phyloP scores from a whole-genome alignment of 2,329 filamentous ascomycete species.

The Xylariaceae sp. region DNA sequence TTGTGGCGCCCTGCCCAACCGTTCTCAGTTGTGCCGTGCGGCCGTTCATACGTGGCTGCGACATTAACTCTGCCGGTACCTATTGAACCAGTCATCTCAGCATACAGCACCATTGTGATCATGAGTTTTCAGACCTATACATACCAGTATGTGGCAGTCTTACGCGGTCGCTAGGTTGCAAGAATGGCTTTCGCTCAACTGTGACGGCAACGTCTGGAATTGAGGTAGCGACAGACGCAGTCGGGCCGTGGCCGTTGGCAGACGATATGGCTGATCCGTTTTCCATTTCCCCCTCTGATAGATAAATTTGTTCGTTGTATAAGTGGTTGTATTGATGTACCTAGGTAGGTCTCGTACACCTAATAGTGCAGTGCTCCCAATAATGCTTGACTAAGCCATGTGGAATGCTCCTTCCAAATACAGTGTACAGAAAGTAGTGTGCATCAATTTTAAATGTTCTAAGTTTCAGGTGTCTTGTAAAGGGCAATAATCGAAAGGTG shows the following conservation, averaged over 20 bases:
- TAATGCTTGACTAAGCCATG: too few species aligned
- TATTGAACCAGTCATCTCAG: not conserved
- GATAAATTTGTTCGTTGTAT: too few species aligned
- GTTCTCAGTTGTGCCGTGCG: slow-evolving; percentile 44
- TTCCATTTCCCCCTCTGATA: not conserved
- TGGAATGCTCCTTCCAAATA: too few species aligned
- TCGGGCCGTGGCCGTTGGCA: too few species aligned
- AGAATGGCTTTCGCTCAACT: slow-evolving; percentile 39
- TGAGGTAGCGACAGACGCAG: slow-evolving; percentile 24
- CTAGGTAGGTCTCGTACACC: too few species aligned
- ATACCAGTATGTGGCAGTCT: slow-evolving; percentile 39
- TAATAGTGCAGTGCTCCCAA: too few species aligned
- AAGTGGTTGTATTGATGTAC: too few species aligned
- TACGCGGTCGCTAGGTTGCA: slow-evolving; percentile 39
- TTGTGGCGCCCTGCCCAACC: slow-evolving; percentile 42
- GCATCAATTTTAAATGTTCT: too few species aligned
- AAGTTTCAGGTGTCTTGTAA: too few species aligned
- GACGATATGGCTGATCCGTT: not conserved
- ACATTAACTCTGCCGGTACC: slow-evolving; percentile 47
- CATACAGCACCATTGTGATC: not conserved
- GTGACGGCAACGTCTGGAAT: slow-evolving; percentile 37
- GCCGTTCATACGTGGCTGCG: slow-evolving; percentile 44
- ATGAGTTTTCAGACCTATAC: not conserved
- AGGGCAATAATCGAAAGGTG: too few species aligned
- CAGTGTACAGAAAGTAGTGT: too few species aligned